Conservation (phyloP, 805 yeast genomes). For the Ogataea haglerorum region DNA sequence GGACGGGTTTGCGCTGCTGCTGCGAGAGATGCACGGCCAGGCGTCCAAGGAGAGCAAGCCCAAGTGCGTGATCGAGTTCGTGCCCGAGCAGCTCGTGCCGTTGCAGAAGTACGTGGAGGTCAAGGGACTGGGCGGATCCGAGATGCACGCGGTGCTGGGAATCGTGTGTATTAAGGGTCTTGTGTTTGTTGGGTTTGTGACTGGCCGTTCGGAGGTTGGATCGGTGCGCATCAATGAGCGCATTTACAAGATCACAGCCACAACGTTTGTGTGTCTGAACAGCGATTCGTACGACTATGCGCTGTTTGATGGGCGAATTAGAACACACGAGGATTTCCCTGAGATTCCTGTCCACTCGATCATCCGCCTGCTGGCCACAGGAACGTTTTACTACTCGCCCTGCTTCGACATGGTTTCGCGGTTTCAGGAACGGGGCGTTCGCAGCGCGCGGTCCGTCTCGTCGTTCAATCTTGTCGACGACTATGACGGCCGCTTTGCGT, state of each 20-base stretch:
- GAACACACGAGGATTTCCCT: conserved; percentile 20
- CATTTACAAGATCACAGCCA: conserved; percentile 52
- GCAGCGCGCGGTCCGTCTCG: conserved; percentile 19
- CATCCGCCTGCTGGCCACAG: conserved; percentile 41
- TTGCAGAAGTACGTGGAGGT: conserved; percentile 42
- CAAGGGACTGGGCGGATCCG: conserved; percentile 17
- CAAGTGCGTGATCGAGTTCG: conserved; percentile 51
- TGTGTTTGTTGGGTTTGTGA: conserved; percentile 56
- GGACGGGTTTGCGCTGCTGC: conserved; percentile 53
- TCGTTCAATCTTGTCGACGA: conserved; percentile 33
- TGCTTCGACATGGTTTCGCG: conserved; percentile 45
- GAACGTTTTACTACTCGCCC: conserved; percentile 47
- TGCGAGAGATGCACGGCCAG: conserved; percentile 43
- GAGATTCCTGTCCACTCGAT: conserved; percentile 44
- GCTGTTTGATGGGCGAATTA: conserved; percentile 15
- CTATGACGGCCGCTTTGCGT: conserved; percentile 45
- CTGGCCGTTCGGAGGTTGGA: conserved; percentile 53
- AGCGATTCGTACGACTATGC: conserved; percentile 50
- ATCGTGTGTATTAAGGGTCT: conserved; percentile 51
- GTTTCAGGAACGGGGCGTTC: conserved; percentile 42
- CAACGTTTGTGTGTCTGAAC: conserved; percentile 62
- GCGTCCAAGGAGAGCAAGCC: conserved; percentile 28
- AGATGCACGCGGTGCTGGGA: conserved; percentile 57
- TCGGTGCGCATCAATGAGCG: conserved; percentile 54
- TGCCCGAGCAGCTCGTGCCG: conserved; percentile 39